These are phyloP conservation scores for Clavispora carvajalis DNA, from an alignment of 805 yeast species.

Conservation along the genomic window DNA sequence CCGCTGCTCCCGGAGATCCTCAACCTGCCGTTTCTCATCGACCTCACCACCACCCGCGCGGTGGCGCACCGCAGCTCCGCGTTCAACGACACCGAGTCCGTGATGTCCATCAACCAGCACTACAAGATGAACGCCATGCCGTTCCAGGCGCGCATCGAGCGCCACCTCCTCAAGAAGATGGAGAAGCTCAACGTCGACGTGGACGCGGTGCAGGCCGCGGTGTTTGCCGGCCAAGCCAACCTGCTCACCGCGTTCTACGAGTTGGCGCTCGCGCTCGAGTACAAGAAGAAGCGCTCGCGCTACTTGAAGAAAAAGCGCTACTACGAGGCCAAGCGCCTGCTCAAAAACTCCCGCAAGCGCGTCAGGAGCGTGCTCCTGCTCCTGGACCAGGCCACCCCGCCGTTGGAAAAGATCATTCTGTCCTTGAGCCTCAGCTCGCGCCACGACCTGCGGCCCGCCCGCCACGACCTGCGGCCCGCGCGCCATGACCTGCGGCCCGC, in stretches of 20 bases:
- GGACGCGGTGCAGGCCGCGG: conserved; percentile 52
- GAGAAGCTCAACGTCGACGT: conserved; percentile 60
- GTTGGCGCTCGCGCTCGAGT: conserved; percentile 52
- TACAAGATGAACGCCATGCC: conserved; percentile 32
- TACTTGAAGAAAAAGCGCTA: conserved; percentile 28
- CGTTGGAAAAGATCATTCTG: conserved; percentile 34
- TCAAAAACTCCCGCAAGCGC: conserved; percentile 25
- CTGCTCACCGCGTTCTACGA: conserved; percentile 73
- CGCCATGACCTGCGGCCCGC: neutral
- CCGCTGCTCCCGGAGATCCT: conserved; percentile 42
- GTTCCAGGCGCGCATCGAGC: conserved; percentile 59
- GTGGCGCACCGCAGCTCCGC: conserved; percentile 12
- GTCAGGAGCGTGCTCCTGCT: conserved; percentile 34
- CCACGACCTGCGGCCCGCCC: conserved; percentile 5
- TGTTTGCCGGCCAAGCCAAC: conserved; percentile 58
- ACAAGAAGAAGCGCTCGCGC: conserved; percentile 26
- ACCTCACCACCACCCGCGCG: conserved; percentile 24
- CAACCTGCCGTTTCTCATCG: conserved; percentile 31
- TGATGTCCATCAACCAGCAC: conserved; percentile 36
- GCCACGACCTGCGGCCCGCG: neutral
- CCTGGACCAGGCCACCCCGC: conserved; percentile 25
- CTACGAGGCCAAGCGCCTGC: conserved; percentile 27
- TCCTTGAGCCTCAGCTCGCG: conserved; percentile 31
- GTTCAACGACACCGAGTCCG: conserved; percentile 30
- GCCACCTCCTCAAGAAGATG: conserved; percentile 52